These are phyloP conservation scores for Coniella vitis DNA, from an alignment of 2,329 filamentous ascomycete genomes.

Conservation along the genomic window DNA sequence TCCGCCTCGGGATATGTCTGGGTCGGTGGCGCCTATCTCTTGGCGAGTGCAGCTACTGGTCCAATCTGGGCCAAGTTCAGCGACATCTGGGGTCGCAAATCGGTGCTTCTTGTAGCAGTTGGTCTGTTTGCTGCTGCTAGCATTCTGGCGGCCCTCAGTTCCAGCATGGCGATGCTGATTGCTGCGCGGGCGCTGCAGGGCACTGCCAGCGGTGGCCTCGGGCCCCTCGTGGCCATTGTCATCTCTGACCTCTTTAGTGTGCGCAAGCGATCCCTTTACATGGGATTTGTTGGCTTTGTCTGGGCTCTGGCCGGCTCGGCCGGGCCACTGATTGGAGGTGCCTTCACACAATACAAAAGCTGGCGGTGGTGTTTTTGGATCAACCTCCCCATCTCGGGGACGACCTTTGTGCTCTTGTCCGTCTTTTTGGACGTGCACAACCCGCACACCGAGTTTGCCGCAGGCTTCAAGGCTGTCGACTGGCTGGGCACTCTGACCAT, in stretches of 20 bases:
- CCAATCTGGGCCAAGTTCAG: slow-evolving; percentile 51
- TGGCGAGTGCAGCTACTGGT: slow-evolving; percentile 50
- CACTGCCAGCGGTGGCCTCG: slow-evolving; percentile 28
- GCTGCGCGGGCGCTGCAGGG: slow-evolving; percentile 27
- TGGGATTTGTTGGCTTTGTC: slow-evolving; percentile 35
- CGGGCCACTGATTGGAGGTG: slow-evolving; percentile 21
- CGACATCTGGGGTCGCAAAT: slow-evolving; percentile 37
- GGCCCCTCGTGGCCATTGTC: slow-evolving; percentile 30
- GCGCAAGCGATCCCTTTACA: slow-evolving; percentile 20
- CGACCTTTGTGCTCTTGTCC: slow-evolving; percentile 17
- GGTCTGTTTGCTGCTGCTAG: slow-evolving; percentile 31
- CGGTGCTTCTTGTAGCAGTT: slow-evolving; percentile 28
- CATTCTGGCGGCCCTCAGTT: slow-evolving; percentile 28
- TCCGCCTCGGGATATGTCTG: slow-evolving; percentile 54
- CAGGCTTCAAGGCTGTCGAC: slow-evolving; percentile 54
- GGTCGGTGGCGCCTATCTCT: slow-evolving; percentile 58
- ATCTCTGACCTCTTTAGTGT: slow-evolving; percentile 32
- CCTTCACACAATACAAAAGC: slow-evolving; percentile 17
- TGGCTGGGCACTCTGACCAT: slow-evolving; percentile 54
- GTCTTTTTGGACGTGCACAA: slow-evolving; percentile 43
- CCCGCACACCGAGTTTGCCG: slow-evolving; percentile 50
- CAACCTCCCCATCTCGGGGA: slow-evolving; percentile 20
- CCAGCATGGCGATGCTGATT: slow-evolving; percentile 32
- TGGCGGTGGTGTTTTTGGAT: slow-evolving; percentile 24
- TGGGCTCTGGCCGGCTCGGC: slow-evolving; percentile 34